Evolutionary conservation across 352 stramenopile species (phyloP).

Genomic region (Aphanomyces astaci): DNA sequence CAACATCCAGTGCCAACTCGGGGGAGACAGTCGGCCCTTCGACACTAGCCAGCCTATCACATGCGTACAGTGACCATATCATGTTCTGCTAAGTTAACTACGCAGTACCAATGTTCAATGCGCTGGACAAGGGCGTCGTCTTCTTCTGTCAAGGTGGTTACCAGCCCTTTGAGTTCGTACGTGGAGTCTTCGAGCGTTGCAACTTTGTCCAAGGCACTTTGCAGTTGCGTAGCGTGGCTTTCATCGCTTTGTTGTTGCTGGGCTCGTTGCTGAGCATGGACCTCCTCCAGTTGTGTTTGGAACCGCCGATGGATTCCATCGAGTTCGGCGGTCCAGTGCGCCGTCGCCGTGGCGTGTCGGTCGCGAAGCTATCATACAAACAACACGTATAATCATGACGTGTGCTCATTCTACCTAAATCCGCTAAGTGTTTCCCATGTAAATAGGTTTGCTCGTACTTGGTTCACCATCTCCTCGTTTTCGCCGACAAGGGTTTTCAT

Average conservation of each 20-base stretch:
- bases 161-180: background rate
- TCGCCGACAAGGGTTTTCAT: background rate
- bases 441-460: background rate
- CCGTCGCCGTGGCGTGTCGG: background rate
- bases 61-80: no score
- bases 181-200: background rate
- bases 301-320: background rate
- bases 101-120: background rate
- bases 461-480: background rate
- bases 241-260: background rate
- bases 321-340: background rate
- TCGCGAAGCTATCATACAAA: background rate
- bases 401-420: no score
- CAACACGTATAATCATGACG: no score
- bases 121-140: conserved; percentile 4
- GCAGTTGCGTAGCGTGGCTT: background rate
- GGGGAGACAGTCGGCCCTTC: background rate
- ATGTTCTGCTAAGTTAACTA: no score
- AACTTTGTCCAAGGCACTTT: background rate
- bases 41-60: background rate
- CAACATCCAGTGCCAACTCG: background rate
- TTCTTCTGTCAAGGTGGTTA: conserved; percentile 1
- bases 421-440: no score
- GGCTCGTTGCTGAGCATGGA: background rate
- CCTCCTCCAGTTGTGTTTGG: background rate